Conservation (phyloP, 305 asterid genomes). For the Fraxinus paxiana region DNA sequence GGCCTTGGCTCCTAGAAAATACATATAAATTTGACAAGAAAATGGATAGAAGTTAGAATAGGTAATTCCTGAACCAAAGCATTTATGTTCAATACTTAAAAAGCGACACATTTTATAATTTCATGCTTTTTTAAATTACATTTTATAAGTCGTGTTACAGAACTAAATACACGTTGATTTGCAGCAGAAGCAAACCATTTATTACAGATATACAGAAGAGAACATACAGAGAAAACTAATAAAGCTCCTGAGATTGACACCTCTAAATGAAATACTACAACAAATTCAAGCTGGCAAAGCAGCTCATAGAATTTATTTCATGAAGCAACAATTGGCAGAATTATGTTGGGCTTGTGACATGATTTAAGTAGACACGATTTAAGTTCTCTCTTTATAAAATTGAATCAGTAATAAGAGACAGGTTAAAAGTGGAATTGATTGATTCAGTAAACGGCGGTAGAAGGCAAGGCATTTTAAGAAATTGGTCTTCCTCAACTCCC, state of each 20-base stretch:
- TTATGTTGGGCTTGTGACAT: neutral
- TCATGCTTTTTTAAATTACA: neutral
- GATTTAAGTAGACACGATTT: neutral
- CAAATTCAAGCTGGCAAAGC: neutral
- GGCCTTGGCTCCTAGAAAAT: conserved; percentile 60
- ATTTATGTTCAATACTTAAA: neutral
- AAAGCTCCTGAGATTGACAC: neutral
- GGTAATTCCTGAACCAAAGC: neutral
- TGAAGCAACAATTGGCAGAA: neutral
- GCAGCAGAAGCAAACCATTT: neutral
- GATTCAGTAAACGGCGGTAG: neutral
- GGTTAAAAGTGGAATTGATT: neutral
- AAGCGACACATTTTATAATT: neutral
- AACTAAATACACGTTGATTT: neutral
- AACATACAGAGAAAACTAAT: neutral
- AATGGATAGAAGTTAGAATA: neutral
- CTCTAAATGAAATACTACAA: neutral
- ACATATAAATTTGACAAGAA: neutral
- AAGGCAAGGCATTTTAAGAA: neutral
- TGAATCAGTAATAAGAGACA: neutral
- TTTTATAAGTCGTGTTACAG: neutral
- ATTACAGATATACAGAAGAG: neutral
- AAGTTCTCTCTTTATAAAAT: neutral
- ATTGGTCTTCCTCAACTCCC: neutral
- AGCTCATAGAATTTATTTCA: neutral